Evolutionary conservation across 2,329 filamentous ascomycete species (phyloP), one percentile per base, ranked within the genome.

Genomic region (Macroventuria anomochaeta): DNA sequence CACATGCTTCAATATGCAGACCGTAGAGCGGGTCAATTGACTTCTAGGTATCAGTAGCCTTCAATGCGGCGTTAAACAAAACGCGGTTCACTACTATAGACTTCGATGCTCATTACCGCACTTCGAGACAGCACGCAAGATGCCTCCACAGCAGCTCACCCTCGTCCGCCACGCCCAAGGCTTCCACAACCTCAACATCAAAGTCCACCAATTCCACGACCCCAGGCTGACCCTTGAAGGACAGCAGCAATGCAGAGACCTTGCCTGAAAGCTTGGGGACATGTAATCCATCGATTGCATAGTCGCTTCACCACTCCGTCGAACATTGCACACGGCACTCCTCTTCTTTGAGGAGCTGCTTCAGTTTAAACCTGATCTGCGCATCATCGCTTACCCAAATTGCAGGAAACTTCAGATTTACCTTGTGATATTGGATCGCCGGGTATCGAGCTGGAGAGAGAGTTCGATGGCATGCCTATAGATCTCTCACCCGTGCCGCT

Each of bases 321-420:
- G 91, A 59, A 93, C 91, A 2, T 78, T 96, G 38, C 85, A 89
- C 73, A 96, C 91, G 3, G 86, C 88, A 20, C 79, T 91, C 29
- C 76, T 84, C 44, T 81, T 83, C 32, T 95, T 96, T 75, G 80
- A 79, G 20, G 77, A 83, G 0, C 79, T 54, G 2, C 48, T 67
- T 3, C 36, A 52, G 1, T 50, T 50, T 8, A 74, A 75, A 6
- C 68, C 81, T 50, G 26, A 33, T 5, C 21, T 57, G 21, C 55
- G 79, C 28, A 80, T 75, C 38, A 69, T 95, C 46, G 75, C 88
- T 25, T 93, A 10, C 90, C 90, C 0, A 85, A 90, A 59, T 77
- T 90, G 2, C 92, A 96, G 75, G 91, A 96, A 75, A 86, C 89
- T 0, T 88, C 85, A 1, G 81, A 85, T 40, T 76, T 87, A 23